Evolutionary conservation across 2,329 filamentous ascomycete species (phyloP).

Genomic region (Elsinoe ampelina): DNA sequence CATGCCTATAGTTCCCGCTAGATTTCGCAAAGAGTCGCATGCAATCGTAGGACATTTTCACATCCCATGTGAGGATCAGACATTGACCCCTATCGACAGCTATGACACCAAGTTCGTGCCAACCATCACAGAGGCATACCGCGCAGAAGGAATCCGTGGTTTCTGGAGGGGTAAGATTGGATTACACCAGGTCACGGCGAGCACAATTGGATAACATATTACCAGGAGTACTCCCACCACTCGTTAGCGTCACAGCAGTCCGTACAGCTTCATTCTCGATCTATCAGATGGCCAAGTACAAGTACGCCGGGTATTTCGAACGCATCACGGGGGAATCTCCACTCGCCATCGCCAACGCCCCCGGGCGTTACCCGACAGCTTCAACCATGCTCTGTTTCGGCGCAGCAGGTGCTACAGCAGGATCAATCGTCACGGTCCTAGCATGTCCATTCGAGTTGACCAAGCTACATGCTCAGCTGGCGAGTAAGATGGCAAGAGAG

Average conservation of each 20-base stretch:
- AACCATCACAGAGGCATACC: constrained; percentile 66
- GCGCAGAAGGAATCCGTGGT: constrained; percentile 39
- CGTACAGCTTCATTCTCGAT: constrained; percentile 71
- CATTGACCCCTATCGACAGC: constrained; percentile 17
- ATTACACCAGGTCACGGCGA: not conserved
- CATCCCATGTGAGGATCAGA: not conserved
- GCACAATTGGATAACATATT: not conserved
- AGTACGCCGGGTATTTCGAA: constrained; percentile 61
- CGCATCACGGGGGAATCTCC: constrained; percentile 58
- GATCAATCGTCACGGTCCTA: constrained; percentile 68
- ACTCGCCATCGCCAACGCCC: constrained; percentile 60
- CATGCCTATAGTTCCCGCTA: constrained; percentile 54
- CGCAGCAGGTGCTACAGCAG: constrained; percentile 66
- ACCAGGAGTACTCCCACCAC: constrained; percentile 65
- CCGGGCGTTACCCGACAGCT: constrained; percentile 60
- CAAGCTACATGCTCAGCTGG: constrained; percentile 81
- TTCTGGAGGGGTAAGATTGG: constrained; percentile 44
- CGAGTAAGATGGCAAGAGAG: constrained; percentile 57
- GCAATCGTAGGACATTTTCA: constrained; percentile 49
- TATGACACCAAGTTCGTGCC: constrained; percentile 54
- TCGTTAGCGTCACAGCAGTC: constrained; percentile 67
- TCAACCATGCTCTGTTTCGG: constrained; percentile 70
- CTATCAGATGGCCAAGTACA: constrained; percentile 68
- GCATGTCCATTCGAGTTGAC: constrained; percentile 84
- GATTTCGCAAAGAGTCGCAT: constrained; percentile 86